Evolutionary conservation across 345 rosid genomes (phyloP), one percentile per base, ranked within the genome.

Genomic region (Citrus unshiu): DNA sequence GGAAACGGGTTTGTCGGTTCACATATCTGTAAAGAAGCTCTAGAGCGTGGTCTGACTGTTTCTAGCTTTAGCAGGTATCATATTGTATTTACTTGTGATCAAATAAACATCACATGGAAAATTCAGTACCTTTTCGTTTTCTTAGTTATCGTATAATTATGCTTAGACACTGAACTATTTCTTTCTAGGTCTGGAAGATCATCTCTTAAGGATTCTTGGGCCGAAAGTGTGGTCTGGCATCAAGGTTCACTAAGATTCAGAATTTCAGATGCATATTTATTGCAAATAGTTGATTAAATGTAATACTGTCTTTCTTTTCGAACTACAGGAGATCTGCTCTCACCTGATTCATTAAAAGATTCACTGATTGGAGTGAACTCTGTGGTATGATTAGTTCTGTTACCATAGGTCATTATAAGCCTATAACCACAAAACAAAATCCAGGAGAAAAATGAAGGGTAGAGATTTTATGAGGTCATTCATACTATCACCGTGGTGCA

Each of bases 121-220:
- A 30, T 72, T 54, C 19, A 9, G 39, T 19, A 6, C 24, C 32
- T 51, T 29, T 54, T 54, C 19, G 58, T 18, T 54, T 54, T 18
- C 58, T 54, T 19, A 54, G 58, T 54, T 16, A 43, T 18, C 57
- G 3, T 60, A 65, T 13, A 5, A 35, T 9, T 18, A 64, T 62
- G 22, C 27, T 19, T 43, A 39, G 27, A 2, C 21, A 54, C 51
- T 27, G 30, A 9, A 57, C 13, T 59, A 27, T 63, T 37, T 46
- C 54, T 54, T 57, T 25, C 72, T 76, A 90, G 92, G 87, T 90
- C 92, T 66, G 94, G 92, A 68, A 85, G 85, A 78, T 78, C 91
- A 78, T 85, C 88, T 79, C 73, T 89, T 14, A 83, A 64, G 68
- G 92, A 86, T 79, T 78, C 87, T 39, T 90, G 93, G 93, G 89